A percentile compares a stretch with the other conserved stretches of the same genome.
Conservation (phyloP, 805 yeast genomes). For the Candida cerambycidarum region DNA sequence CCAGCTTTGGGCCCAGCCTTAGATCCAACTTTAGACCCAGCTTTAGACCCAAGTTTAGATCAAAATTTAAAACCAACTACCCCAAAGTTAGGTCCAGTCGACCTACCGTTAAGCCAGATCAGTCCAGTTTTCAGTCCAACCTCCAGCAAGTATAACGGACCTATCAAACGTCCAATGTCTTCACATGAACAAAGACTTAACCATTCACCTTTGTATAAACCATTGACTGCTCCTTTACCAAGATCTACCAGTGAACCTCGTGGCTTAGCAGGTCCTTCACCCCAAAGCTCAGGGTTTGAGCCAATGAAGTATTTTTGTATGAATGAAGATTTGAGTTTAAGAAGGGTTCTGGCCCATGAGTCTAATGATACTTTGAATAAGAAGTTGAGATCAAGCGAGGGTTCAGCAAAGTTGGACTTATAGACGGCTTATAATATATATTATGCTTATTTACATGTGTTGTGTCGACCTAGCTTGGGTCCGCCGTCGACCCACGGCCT, state of each 20-base stretch:
- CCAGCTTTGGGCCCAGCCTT: no score
- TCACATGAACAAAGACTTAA: neutral
- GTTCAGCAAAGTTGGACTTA: no score
- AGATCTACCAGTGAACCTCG: neutral
- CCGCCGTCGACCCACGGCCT: no score
- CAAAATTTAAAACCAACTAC: no score
- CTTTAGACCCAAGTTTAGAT: no score
- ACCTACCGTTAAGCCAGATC: no score
- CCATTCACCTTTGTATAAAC: neutral
- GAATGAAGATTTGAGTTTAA: conserved; percentile 5
- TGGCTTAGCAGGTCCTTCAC: conserved; percentile 3
- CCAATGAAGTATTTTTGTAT: neutral
- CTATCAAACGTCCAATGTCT: neutral
- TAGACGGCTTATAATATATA: no score
- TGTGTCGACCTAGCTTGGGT: no score
- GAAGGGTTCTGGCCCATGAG: conserved; percentile 4
- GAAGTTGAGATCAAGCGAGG: neutral
- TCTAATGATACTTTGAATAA: neutral
- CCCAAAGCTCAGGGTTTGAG: conserved; percentile 10
- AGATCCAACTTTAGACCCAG: no score
- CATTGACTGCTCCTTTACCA: neutral
- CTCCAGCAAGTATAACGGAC: neutral
- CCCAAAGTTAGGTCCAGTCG: no score
- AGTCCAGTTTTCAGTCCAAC: no score
- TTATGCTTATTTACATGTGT: no score